Evolutionary conservation across 257 asterid species (phyloP).

Genomic region (Galeopsis tetrahit): DNA sequence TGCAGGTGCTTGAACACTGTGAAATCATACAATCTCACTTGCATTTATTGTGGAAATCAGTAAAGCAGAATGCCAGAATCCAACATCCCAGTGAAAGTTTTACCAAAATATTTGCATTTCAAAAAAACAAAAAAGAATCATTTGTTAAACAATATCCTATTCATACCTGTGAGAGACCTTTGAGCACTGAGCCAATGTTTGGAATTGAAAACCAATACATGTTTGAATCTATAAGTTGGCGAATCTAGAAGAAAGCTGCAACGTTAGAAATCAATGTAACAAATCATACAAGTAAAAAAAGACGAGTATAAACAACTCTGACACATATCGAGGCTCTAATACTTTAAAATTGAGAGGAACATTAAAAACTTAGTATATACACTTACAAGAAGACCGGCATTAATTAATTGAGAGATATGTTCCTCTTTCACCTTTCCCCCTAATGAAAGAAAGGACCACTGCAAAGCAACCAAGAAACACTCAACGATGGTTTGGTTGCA

Average conservation of each 20-base stretch:
- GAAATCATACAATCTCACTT: background rate
- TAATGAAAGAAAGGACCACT: slow-evolving; percentile 78
- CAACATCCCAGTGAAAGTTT: background rate
- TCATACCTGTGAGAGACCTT: slow-evolving; percentile 90
- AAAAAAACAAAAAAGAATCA: background rate
- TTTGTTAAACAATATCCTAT: slow-evolving; percentile 10
- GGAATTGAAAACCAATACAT: slow-evolving; percentile 99
- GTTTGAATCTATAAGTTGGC: slow-evolving; percentile 87
- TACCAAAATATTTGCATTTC: slow-evolving; percentile 14
- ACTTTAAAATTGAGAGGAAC: background rate
- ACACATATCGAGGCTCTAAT: background rate
- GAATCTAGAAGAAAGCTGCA: slow-evolving; percentile 59
- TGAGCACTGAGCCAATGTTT: slow-evolving; percentile 89
- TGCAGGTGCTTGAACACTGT: background rate
- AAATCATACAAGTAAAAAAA: slow-evolving; percentile 11
- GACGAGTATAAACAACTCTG: background rate
- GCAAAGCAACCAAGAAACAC: slow-evolving; percentile 41
- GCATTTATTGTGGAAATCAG: background rate
- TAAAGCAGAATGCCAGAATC: slow-evolving; percentile 1
- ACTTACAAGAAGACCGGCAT: slow-evolving; percentile 91
- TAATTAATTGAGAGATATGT: slow-evolving; percentile 77
- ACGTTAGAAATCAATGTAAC: slow-evolving; percentile 33
- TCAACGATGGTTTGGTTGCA: too few relatives aligned
- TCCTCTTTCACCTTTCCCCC: slow-evolving; percentile 95
- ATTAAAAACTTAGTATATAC: slow-evolving; percentile 10